These are phyloP conservation scores for Aspergillus vadensis DNA, from an alignment of 2,329 filamentous ascomycete genomes.

Conservation along the genomic window DNA sequence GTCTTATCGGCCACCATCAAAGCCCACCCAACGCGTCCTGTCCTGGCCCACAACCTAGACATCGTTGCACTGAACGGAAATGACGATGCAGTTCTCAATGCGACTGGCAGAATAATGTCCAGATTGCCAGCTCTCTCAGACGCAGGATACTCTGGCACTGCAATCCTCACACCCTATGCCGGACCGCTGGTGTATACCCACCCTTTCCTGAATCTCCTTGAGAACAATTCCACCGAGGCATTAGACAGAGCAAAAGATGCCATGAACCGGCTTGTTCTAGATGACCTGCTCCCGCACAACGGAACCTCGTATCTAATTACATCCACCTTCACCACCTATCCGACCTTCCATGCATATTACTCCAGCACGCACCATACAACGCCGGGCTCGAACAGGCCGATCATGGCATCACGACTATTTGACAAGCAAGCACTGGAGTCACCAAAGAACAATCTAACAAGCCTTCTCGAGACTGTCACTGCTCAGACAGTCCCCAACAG, in stretches of 20 bases:
- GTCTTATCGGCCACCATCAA: slow-evolving; percentile 24
- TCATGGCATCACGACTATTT: slow-evolving; percentile 14
- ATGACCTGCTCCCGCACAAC: slow-evolving; percentile 14
- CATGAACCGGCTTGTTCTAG: slow-evolving; percentile 10
- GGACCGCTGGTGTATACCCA: slow-evolving; percentile 8
- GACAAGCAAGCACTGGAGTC: neutral
- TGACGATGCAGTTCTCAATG: slow-evolving; percentile 1
- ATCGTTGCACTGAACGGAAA: slow-evolving; percentile 2
- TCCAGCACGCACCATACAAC: slow-evolving; percentile 2
- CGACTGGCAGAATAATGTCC: slow-evolving; percentile 5
- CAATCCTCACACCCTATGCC: neutral
- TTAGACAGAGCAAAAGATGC: slow-evolving; percentile 8
- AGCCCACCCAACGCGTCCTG: slow-evolving; percentile 17
- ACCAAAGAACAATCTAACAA: neutral
- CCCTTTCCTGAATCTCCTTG: slow-evolving; percentile 12
- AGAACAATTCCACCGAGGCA: slow-evolving; percentile 6
- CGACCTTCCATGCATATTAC: slow-evolving; percentile 12
- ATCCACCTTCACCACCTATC: slow-evolving; percentile 7
- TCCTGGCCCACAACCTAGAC: slow-evolving; percentile 9
- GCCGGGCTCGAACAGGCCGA: neutral
- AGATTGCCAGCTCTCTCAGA: slow-evolving; percentile 15
- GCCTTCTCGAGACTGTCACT: neutral
- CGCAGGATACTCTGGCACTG: slow-evolving; percentile 16
- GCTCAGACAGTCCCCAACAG: neutral
- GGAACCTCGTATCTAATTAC: neutral